phyloP scores from a whole-genome alignment of 1,284 basidiomycete species.

The Puccinia polysora region DNA sequence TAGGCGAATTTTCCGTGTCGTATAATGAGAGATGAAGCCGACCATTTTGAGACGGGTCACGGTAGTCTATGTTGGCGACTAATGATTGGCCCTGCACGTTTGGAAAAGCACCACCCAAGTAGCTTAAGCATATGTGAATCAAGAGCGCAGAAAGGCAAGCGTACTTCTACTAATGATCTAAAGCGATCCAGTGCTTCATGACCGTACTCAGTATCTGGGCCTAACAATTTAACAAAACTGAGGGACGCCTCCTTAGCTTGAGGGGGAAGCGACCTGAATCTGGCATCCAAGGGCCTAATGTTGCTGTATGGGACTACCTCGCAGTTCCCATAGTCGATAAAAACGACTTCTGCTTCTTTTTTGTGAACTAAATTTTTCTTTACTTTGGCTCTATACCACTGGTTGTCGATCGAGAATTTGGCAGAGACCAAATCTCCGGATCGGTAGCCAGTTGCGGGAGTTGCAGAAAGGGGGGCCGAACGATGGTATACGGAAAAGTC shows the following conservation, averaged over 20 bases:
- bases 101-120: neutral
- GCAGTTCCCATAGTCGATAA: conserved; percentile 50
- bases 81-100: conserved; percentile 66
- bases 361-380: conserved; percentile 68
- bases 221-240: conserved; percentile 78
- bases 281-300: conserved; percentile 72
- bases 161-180: conserved; percentile 60
- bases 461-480: conserved; percentile 60
- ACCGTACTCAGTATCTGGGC: conserved; percentile 74
- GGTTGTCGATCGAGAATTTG: conserved; percentile 73
- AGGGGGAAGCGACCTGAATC: conserved; percentile 76
- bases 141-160: neutral
- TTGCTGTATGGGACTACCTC: conserved; percentile 49
- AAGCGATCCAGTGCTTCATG: conserved; percentile 78
- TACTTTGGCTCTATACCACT: conserved; percentile 90
- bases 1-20: conserved; percentile 69
- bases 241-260: conserved; percentile 57
- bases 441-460: conserved; percentile 65
- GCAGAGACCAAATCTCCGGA: conserved; percentile 81
- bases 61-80: conserved; percentile 80
- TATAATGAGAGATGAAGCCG: conserved; percentile 78
- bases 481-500: conserved; percentile 83
- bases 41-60: conserved; percentile 60
- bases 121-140: neutral
- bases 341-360: conserved; percentile 69